These are phyloP conservation scores for Lepidium aucheri DNA, from an alignment of 345 rosid genomes.

Conservation along the genomic window DNA sequence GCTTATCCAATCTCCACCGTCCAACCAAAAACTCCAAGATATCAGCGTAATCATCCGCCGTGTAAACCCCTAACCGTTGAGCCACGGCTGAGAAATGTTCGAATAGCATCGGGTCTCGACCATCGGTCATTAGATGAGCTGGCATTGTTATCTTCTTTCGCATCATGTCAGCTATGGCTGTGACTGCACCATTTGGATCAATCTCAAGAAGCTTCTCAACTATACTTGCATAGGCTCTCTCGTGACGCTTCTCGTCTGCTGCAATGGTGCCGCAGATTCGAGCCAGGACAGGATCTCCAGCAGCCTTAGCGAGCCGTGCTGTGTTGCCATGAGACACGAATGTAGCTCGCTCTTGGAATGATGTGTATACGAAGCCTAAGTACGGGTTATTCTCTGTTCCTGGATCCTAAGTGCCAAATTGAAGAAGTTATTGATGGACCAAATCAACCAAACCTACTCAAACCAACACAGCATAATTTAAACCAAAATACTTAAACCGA, in stretches of 20 bases:
- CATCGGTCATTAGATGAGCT: slow-evolving; percentile 62
- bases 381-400: slow-evolving; percentile 71
- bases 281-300: slow-evolving; percentile 53
- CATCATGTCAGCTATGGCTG: slow-evolving; percentile 56
- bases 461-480: background rate
- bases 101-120: slow-evolving; percentile 44
- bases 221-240: slow-evolving; percentile 45
- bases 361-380: slow-evolving; percentile 77
- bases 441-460: background rate
- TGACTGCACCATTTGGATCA: slow-evolving; percentile 43
- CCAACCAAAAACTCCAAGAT: slow-evolving; percentile 51
- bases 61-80: slow-evolving; percentile 59
- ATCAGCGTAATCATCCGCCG: slow-evolving; percentile 59
- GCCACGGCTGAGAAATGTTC: slow-evolving; percentile 60
- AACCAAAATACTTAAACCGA: background rate
- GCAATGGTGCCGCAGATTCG: slow-evolving; percentile 69
- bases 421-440: background rate
- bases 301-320: slow-evolving; percentile 49
- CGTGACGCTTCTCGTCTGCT: slow-evolving; percentile 68
- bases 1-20: slow-evolving; percentile 59
- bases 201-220: slow-evolving; percentile 58
- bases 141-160: slow-evolving; percentile 62
- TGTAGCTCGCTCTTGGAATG: slow-evolving; percentile 83
- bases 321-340: slow-evolving; percentile 80
- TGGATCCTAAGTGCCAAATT: slow-evolving; percentile 36